Conservation (phyloP, 768 basidiomycete species). For the Dioszegia crocea region DNA sequence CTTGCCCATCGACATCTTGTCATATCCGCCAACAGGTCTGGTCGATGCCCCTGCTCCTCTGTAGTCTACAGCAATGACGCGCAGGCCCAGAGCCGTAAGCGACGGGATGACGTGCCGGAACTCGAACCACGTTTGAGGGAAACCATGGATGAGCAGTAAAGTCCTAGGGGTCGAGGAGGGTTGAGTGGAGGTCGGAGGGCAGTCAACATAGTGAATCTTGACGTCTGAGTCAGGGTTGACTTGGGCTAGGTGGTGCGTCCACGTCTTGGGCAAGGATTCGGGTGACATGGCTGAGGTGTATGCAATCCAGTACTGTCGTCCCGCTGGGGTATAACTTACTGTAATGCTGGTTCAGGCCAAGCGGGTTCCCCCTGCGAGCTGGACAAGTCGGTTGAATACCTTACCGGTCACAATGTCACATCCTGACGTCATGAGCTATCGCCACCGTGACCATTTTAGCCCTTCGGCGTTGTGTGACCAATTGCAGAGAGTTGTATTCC, state of each 20-base stretch:
- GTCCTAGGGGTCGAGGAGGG: constrained; percentile 1
- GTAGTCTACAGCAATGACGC: constrained; percentile 29
- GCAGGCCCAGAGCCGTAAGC: constrained; percentile 12
- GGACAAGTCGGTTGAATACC: no score
- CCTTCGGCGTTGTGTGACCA: no score
- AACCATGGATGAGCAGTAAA: constrained; percentile 21
- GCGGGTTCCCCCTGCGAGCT: no score
- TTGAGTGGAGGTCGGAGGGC: background rate
- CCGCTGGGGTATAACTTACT: no score
- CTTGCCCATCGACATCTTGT: constrained; percentile 27
- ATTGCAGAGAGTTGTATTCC: no score
- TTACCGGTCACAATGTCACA: no score
- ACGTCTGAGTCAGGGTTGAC: background rate
- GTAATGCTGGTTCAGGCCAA: no score
- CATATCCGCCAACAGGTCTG: constrained; percentile 17
- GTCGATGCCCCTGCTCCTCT: constrained; percentile 27
- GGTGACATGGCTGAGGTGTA: background rate
- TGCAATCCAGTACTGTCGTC: no score
- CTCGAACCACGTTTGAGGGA: constrained; percentile 29
- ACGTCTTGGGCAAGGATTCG: background rate
- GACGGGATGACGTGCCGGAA: constrained; percentile 23
- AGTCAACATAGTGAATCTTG: constrained; percentile 3
- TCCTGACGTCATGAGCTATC: no score
- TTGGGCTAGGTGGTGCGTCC: background rate
- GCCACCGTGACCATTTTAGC: no score